A percentile compares a stretch with the other conserved stretches of the same genome.
Evolutionary conservation across 1,139 yeast species (phyloP).

Genomic region (Spencermartinsiella ligniputridi): DNA sequence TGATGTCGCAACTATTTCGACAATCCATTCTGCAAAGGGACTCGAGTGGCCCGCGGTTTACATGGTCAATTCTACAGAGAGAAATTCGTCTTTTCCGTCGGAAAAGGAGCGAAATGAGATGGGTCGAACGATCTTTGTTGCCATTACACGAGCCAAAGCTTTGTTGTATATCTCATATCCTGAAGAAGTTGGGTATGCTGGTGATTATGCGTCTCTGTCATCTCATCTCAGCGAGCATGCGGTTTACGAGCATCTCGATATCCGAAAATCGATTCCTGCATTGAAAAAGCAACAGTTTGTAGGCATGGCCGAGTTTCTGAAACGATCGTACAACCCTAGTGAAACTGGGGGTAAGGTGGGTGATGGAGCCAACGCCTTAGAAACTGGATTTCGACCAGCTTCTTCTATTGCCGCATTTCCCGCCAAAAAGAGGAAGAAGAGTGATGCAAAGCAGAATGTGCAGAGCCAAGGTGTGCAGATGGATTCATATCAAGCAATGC

Average conservation of each 20-base stretch:
- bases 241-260: background rate
- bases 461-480: no score
- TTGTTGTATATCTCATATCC: slow-evolving; percentile 34
- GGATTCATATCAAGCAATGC: no score
- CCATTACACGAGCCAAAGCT: slow-evolving; percentile 74
- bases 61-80: slow-evolving; percentile 42
- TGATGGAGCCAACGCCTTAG: no score
- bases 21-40: slow-evolving; percentile 92
- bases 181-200: background rate
- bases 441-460: no score
- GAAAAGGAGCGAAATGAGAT: slow-evolving; percentile 59
- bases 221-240: background rate
- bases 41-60: slow-evolving; percentile 93
- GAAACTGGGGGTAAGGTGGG: no score
- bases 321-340: background rate
- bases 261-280: background rate
- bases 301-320: background rate
- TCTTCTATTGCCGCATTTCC: no score
- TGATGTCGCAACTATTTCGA: slow-evolving; percentile 47
- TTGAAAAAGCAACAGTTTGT: background rate
- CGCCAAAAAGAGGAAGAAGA: no score
- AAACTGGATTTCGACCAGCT: no score
- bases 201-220: background rate
- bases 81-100: slow-evolving; percentile 17
- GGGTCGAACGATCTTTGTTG: slow-evolving; percentile 80